These are phyloP conservation scores for Ganoderma leucocontextum DNA, from an alignment of 1,284 basidiomycete species.

Conservation along the genomic window DNA sequence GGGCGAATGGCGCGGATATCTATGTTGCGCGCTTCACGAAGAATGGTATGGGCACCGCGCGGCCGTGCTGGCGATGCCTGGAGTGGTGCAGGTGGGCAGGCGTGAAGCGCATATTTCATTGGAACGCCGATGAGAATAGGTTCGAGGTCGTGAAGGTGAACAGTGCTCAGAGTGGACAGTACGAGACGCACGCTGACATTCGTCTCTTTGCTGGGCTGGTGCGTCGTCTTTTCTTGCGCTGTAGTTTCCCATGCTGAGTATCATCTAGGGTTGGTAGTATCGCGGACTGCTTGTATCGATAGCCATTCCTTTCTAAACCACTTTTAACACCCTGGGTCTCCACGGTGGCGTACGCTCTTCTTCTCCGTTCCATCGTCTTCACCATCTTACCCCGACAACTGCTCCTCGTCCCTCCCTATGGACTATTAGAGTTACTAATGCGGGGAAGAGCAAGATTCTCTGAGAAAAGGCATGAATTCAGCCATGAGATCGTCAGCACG, in stretches of 20 bases:
- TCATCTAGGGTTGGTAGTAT: constrained; percentile 33
- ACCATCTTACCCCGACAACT: constrained; percentile 36
- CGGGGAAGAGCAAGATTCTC: constrained; percentile 34
- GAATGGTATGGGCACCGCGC: constrained; percentile 55
- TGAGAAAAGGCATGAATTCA: constrained; percentile 32
- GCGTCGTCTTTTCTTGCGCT: constrained; percentile 27
- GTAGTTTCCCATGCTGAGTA: not conserved
- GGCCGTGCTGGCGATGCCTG: constrained; percentile 62
- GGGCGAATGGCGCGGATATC: constrained; percentile 60
- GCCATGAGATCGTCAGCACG: constrained; percentile 24
- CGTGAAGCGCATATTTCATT: constrained; percentile 64
- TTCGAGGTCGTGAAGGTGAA: constrained; percentile 65
- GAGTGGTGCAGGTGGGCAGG: constrained; percentile 68
- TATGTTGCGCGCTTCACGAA: constrained; percentile 63
- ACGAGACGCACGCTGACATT: constrained; percentile 57
- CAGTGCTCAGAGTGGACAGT: constrained; percentile 47
- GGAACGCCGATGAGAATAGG: constrained; percentile 50
- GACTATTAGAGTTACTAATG: constrained; percentile 39
- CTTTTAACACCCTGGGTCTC: not conserved
- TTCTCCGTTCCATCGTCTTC: not conserved
- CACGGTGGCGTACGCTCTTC: not conserved
- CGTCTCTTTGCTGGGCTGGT: constrained; percentile 54
- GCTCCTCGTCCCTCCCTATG: constrained; percentile 35
- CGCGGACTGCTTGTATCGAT: constrained; percentile 15
- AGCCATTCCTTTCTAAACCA: not conserved